A percentile compares a stretch with the other conserved stretches of the same genome.
phyloP scores from a whole-genome alignment of 306 rosid genomes.

The Prunus kanzakura region DNA sequence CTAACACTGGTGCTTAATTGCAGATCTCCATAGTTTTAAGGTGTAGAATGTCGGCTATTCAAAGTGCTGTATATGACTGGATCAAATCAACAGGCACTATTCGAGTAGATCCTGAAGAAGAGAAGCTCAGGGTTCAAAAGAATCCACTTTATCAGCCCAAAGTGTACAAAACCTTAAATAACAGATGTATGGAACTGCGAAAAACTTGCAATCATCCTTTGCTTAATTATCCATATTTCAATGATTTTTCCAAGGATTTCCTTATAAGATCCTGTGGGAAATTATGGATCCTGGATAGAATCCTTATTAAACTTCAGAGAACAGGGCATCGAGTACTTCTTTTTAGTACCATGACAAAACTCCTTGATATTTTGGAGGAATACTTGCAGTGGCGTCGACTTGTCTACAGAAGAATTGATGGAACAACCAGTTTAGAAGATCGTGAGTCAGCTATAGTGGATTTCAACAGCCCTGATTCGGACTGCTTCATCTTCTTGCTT shows the following conservation, averaged over 20 bases:
- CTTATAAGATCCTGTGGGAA: conserved; percentile 88
- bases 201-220: conserved; percentile 95
- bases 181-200: conserved; percentile 97
- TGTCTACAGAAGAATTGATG: conserved; percentile 84
- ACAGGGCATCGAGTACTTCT: conserved; percentile 95
- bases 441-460: conserved; percentile 97
- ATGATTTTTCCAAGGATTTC: conserved; percentile 62
- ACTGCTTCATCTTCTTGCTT: conserved; percentile 93
- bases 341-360: conserved; percentile 97
- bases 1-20: conserved; percentile 40
- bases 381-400: conserved; percentile 91
- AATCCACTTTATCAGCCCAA: conserved; percentile 71
- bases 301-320: conserved; percentile 89
- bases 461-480: conserved; percentile 74
- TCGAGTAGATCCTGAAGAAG: conserved; percentile 95
- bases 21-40: conserved; percentile 83
- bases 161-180: conserved; percentile 79
- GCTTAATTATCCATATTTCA: conserved; percentile 78
- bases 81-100: conserved; percentile 92
- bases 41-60: conserved; percentile 90
- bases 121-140: conserved; percentile 60
- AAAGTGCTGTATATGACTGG: conserved; percentile 97
- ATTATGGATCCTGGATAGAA: conserved; percentile 91
- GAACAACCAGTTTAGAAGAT: conserved; percentile 96
- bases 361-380: conserved; percentile 90